phyloP scores from a whole-genome alignment of 2,329 filamentous ascomycete genomes.

The Fusarium xyrophilum region DNA sequence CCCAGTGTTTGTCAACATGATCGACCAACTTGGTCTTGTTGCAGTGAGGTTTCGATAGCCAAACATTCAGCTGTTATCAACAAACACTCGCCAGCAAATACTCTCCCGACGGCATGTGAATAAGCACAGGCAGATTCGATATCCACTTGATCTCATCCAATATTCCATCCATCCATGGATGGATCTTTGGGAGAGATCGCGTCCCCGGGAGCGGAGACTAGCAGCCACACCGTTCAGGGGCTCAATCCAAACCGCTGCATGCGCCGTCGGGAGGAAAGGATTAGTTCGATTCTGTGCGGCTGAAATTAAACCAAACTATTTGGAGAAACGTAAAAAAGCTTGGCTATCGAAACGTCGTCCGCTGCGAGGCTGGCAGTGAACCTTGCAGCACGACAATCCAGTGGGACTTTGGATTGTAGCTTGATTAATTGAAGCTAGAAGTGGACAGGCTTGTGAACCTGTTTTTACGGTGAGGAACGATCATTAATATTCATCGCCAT shows the following conservation, averaged over 20 bases:
- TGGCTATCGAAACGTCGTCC: slow-evolving; percentile 2
- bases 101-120: not conserved
- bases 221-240: slow-evolving; percentile 39
- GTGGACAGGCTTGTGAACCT: not conserved
- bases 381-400: slow-evolving; percentile 2
- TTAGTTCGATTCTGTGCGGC: slow-evolving; percentile 2
- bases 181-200: slow-evolving; percentile 9
- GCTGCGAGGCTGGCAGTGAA: not conserved
- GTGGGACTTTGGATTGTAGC: slow-evolving; percentile 18
- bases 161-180: not conserved
- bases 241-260: slow-evolving; percentile 1
- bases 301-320: not conserved
- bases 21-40: not conserved
- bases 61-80: not conserved
- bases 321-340: slow-evolving; percentile 3
- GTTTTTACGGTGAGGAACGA: not conserved
- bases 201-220: slow-evolving; percentile 19
- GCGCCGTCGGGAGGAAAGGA: not conserved
- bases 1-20: not conserved
- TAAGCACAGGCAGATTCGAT: slow-evolving; percentile 13
- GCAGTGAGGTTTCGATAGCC: not conserved
- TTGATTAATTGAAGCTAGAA: slow-evolving; percentile 11
- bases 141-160: slow-evolving; percentile 24
- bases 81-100: not conserved
- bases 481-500: not conserved